Evolutionary conservation across 129 eudicot genomes (phyloP), one percentile per base, ranked within the genome.

Genomic region (Logfia minima): DNA sequence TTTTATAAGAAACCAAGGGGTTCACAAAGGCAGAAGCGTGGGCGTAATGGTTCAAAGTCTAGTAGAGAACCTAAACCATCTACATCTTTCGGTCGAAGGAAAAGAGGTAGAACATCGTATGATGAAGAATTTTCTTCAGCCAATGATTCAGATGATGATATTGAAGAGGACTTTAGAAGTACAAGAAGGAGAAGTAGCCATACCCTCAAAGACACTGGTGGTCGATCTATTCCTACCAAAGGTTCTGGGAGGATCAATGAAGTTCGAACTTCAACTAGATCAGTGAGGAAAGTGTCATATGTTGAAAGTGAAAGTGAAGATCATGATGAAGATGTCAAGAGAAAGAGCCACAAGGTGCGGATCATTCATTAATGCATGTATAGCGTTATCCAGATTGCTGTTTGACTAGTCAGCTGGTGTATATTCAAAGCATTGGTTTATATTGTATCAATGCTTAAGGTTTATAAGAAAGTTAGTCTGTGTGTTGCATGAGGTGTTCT

Each of bases 231-330:
- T 71, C 58, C 83, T 65, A 59, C 82, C 18, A 86, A 80, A 76
- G 78, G 60, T 76, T 84, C 90, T 59, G 72, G 82, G 37, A 87
- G 89, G 85, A 83, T 70, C 69, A 89, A 82, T 84, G 99, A 91
- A 68, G 77, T 83, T 31, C 83, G 99, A 59, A 83, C 94, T 51
- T 95, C 99, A 75, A 84, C 86, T 64, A 87, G 99, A 62, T 89
- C 97, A 3, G 88, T 86, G 66, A 89, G 96, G 70, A 95, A 89
- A 87, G 96, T 95, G n/a, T 95, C 99, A 72, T 95, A 95, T 80
- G 96, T 52, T 29, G 99, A 95, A 85, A 91, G 97, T 77, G 98
- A 83, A 72, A 95, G 97, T 64, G 99, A 95, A 66, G 99, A 89
- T 41, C 48, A 74, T 84, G 99, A 91, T 70, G 99, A 95, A 66